Evolutionary conservation across 1,284 basidiomycete species (phyloP).

Genomic region (Coriolopsis trogii): DNA sequence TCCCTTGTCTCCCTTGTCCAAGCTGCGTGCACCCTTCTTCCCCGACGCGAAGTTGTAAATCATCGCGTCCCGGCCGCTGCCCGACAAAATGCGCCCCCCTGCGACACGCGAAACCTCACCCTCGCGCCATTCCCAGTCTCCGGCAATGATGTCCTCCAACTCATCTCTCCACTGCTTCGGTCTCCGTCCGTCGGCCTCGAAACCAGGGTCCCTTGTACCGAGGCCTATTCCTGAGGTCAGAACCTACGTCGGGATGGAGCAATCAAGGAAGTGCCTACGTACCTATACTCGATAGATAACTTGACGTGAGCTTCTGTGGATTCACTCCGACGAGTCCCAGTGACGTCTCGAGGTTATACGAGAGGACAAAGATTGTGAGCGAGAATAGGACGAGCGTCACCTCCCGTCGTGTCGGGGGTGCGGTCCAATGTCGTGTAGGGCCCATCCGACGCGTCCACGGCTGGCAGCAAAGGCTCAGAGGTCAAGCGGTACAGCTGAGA

Average conservation of each 20-base stretch:
- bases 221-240: slow-evolving; percentile 37
- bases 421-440: slow-evolving; percentile 53
- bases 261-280: neutral
- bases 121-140: slow-evolving; percentile 67
- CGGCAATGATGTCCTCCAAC: slow-evolving; percentile 63
- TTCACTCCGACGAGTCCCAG: slow-evolving; percentile 50
- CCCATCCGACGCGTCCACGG: slow-evolving; percentile 21
- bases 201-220: slow-evolving; percentile 36
- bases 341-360: slow-evolving; percentile 67
- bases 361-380: slow-evolving; percentile 60
- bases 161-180: slow-evolving; percentile 50
- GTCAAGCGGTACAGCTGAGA: no score
- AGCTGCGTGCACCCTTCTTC: slow-evolving; percentile 34
- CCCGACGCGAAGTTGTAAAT: slow-evolving; percentile 36
- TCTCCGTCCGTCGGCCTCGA: slow-evolving; percentile 50
- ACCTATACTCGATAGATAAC: slow-evolving; percentile 31
- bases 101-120: slow-evolving; percentile 51
- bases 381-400: slow-evolving; percentile 61
- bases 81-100: slow-evolving; percentile 20
- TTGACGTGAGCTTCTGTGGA: slow-evolving; percentile 33
- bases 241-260: neutral
- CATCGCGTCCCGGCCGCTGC: slow-evolving; percentile 22
- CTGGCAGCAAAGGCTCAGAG: neutral
- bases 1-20: slow-evolving; percentile 25
- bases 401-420: slow-evolving; percentile 67